Base-by-base conservation (phyloP, 345 rosid genomes). In the Hibiscus tridactylites region DNA sequence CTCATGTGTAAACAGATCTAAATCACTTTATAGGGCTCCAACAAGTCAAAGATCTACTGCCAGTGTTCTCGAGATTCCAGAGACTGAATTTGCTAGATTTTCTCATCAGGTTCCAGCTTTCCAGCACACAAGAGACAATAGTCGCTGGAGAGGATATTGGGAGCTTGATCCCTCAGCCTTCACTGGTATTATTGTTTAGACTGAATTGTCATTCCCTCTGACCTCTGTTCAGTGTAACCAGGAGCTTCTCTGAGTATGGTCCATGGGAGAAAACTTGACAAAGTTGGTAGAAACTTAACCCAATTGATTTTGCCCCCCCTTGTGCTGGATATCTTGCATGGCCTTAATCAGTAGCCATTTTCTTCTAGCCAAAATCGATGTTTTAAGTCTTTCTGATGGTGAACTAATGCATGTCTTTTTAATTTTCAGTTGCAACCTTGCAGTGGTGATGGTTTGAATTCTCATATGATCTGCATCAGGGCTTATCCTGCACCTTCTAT, bases 101-200 rank as follows among this genome's bases (percentile, higher is more conserved):
- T 87, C 89, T 50, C 89, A 84, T 78, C 93, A 79, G 79, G 82
- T 85, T 78, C 85, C 83, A 9, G 82, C 90, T 70, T 37, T 70
- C 15, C 76, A 71, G 71, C 80, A 52, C 1, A 19, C 28, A 10
- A 79, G 61, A 67, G 79, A 57, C 13, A 70, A 70, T n/a, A 19
- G 13, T 65, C 52, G 35, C 21, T 65, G 33, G 47, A 70, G 58
- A 52, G 72, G 79, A 37, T 79, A 16, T 47, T 88, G 89, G 88
- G 81, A 87, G 74, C 79, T 85, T 44, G 89, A 87, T 79, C 73
- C 79, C 17, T 60, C 52, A 5, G 85, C 84, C 65, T 61, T 83
- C 75, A 62, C 77, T 35, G 78, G 76, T 54, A 6, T 61, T 17
- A 59, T 73, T 57, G 68, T 50, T 28, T 81, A 57, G 83, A 81